Base-by-base conservation (phyloP, 2,329 filamentous ascomycete genomes). In the Cladosporium sp. region DNA sequence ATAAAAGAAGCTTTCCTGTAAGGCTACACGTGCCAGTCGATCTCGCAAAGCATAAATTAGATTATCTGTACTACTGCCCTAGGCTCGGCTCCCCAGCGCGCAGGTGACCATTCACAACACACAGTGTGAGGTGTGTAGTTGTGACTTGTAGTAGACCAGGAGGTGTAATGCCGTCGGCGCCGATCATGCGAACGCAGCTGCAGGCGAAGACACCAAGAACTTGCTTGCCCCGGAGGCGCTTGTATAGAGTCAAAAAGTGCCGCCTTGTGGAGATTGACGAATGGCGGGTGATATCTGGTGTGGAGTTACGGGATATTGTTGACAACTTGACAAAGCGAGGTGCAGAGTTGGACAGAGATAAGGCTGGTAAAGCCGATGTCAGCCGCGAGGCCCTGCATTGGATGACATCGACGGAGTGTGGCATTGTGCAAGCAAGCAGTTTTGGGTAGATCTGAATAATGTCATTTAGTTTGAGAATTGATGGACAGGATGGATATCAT, bases 161-260 rank as follows among this genome's bases (percentile, higher is more conserved):
- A 30, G 30, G 30, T 10, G 30, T 32, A 32, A 10, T 32, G 30
- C 28, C 52, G 15, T 34, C 10, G 21, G 10, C 12, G 38, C 18
- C 36, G 59, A 28, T 34, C 38, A 49, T 51, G 38, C 59, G 26
- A 54, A 62, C 47, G 59, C 32, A 49, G 51, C 59, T 52, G 59
- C 59, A 51, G n/a, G 47, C 47, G 60, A 63, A 63, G 47, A 30
- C 41, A 47, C 41, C 14, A 49, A 51, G 59, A 61, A 61, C 24
- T n/a, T n/a, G 36, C 36, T 8, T 32, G 26, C 34, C 24, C 12
- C 34, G 55, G 34, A n/a, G n/a, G n/a, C n/a, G n/a, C n/a, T 30
- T 30, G 28, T 3, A 8, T 15, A 21, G 4, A 55, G 52, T 18
- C 14, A 18, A 30, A 14, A 34, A 32, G n/a, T 21, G 52, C 18